A percentile compares a stretch with the other conserved stretches of the same genome.
Conservation (phyloP, 768 basidiomycete genomes). For the Boletus rufocinnamomeus region DNA sequence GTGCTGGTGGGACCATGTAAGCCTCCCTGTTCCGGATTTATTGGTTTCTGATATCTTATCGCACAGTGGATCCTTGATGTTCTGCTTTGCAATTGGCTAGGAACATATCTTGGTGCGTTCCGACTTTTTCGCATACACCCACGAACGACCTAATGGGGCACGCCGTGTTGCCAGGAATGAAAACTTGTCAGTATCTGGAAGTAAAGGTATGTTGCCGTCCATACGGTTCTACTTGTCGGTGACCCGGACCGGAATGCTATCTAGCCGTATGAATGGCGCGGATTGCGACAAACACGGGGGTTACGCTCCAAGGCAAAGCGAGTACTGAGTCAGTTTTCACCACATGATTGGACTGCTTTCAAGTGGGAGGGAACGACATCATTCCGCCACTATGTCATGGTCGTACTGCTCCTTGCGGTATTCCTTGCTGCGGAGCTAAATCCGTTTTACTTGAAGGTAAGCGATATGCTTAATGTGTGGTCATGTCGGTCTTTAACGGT, state of each 20-base stretch:
- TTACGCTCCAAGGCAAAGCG: constrained; percentile 77
- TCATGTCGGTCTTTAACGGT: constrained; percentile 22
- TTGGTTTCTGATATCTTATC: constrained; percentile 17
- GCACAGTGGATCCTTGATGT: constrained; percentile 84
- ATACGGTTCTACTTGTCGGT: background rate
- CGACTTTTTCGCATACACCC: constrained; percentile 9
- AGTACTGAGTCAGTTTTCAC: constrained; percentile 81
- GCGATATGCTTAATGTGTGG: constrained; percentile 15
- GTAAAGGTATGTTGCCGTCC: constrained; percentile 60
- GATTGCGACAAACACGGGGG: constrained; percentile 74
- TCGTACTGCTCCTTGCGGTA: constrained; percentile 72
- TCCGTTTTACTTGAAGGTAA: constrained; percentile 85
- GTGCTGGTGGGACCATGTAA: constrained; percentile 95
- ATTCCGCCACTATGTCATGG: constrained; percentile 72
- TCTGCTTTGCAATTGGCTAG: constrained; percentile 84
- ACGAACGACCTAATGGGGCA: constrained; percentile 18
- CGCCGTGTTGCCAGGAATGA: constrained; percentile 60
- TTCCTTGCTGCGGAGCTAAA: constrained; percentile 86
- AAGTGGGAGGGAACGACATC: constrained; percentile 82
- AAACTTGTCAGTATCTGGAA: constrained; percentile 83
- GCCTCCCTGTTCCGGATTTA: constrained; percentile 26
- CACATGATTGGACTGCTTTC: constrained; percentile 86
- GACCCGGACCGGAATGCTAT: constrained; percentile 6
- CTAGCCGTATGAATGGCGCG: constrained; percentile 85
- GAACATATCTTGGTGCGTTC: constrained; percentile 71